Percentiles rank a stretch among this genome's conserved stretches.
Conservation (phyloP, 1,284 basidiomycete genomes). For the Hemileia vastatrix region DNA sequence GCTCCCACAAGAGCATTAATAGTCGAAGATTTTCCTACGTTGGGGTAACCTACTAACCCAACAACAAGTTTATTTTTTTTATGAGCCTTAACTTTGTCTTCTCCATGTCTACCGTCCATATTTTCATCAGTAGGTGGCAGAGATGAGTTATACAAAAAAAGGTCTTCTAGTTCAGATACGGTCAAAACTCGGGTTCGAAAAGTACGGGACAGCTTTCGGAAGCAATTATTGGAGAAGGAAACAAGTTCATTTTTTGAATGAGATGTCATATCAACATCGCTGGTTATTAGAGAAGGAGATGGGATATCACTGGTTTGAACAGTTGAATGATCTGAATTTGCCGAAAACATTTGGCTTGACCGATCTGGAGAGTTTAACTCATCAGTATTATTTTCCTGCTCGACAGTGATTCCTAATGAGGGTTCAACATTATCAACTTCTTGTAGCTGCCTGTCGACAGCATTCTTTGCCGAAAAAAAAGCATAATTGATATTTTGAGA, state of each 20-base stretch:
- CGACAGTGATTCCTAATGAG: constrained; percentile 39
- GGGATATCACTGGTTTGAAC: too few relatives aligned
- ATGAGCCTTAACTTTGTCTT: constrained; percentile 14
- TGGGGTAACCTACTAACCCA: constrained; percentile 56
- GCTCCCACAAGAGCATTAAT: constrained; percentile 54
- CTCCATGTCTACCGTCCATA: too few relatives aligned
- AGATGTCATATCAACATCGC: too few relatives aligned
- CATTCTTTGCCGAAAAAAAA: constrained; percentile 92
- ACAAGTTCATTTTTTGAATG: too few relatives aligned
- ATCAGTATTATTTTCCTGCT: constrained; percentile 28
- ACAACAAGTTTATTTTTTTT: constrained; percentile 56
- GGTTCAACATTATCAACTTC: constrained; percentile 55
- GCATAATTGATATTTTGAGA: constrained; percentile 68
- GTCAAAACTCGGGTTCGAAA: constrained; percentile 69
- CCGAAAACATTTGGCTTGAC: too few relatives aligned
- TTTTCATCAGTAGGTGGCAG: too few relatives aligned
- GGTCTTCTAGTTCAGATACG: constrained; percentile 77
- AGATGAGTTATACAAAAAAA: constrained; percentile 67
- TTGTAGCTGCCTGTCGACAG: constrained; percentile 65
- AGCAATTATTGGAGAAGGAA: too few relatives aligned
- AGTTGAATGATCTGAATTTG: too few relatives aligned
- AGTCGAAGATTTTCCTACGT: constrained; percentile 55
- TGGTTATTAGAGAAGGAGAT: too few relatives aligned
- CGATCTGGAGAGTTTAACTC: constrained; percentile 24
- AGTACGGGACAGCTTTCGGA: constrained; percentile 46